phyloP scores from a whole-genome alignment of 1,139 yeast genomes.

The Saccharomyces pastorianus region DNA sequence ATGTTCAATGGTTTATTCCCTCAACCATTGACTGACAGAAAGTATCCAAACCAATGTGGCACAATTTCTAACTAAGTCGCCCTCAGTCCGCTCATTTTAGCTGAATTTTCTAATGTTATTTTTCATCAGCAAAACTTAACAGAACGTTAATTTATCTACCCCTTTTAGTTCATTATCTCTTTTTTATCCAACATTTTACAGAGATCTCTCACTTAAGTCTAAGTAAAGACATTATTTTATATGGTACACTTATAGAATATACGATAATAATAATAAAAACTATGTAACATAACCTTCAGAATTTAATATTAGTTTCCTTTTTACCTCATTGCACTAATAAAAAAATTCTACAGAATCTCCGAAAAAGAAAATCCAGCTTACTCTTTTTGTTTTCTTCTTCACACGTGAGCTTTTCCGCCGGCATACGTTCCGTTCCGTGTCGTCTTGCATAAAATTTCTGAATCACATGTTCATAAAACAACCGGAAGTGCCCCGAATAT shows the following conservation, averaged over 20 bases:
- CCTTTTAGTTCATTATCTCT: neutral
- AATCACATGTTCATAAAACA: neutral
- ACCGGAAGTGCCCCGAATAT: neutral
- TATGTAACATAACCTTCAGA: neutral
- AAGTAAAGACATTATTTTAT: neutral
- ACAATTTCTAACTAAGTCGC: neutral
- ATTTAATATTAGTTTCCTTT: neutral
- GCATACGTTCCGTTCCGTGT: neutral
- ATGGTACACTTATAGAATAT: neutral
- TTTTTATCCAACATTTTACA: neutral
- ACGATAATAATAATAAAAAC: neutral
- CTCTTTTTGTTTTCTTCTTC: neutral
- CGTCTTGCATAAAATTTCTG: neutral
- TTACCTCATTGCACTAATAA: neutral
- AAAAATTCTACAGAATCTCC: neutral
- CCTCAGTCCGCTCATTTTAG: neutral
- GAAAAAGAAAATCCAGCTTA: neutral
- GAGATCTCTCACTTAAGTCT: neutral
- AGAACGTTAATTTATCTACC: neutral
- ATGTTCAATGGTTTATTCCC: constrained; percentile 63
- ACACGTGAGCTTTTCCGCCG: neutral
- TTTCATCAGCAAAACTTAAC: neutral
- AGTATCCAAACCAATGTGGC: constrained; percentile 63
- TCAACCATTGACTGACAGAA: constrained; percentile 58
- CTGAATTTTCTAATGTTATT: neutral